Conservation (phyloP, 768 basidiomycete species). For the Multifurca ochricompacta region DNA sequence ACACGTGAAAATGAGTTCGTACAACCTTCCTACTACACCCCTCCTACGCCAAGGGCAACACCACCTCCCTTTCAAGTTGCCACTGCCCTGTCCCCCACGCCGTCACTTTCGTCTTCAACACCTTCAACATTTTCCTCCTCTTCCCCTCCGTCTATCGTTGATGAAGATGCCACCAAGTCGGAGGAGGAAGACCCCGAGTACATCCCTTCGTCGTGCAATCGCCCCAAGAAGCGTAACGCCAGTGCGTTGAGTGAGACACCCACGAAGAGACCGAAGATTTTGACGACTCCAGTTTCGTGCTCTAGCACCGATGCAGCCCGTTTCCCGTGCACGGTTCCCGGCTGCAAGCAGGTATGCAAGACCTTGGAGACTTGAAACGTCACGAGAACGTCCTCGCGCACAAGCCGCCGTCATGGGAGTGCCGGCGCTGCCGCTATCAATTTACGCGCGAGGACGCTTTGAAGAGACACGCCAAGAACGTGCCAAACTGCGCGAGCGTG, state of each 20-base stretch:
- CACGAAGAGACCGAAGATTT: not conserved
- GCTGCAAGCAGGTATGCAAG: conserved; percentile 20
- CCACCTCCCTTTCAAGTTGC: not conserved
- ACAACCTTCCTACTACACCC: not conserved
- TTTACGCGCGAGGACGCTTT: conserved; percentile 21
- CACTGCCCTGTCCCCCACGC: not conserved
- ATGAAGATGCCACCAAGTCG: not conserved
- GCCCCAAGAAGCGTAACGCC: not conserved
- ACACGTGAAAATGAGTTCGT: not conserved
- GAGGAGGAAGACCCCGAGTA: not conserved
- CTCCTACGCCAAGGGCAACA: too few species aligned
- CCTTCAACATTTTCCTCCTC: not conserved
- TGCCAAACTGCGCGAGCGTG: conserved; percentile 2
- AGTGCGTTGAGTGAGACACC: not conserved
- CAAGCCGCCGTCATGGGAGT: conserved; percentile 9
- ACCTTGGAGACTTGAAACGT: conserved; percentile 19
- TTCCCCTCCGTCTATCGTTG: not conserved
- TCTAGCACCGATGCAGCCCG: not conserved
- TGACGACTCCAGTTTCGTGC: not conserved
- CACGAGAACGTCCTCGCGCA: conserved; percentile 17
- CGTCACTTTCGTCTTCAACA: conserved; percentile 2
- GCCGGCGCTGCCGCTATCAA: conserved; percentile 9
- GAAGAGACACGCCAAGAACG: conserved; percentile 18
- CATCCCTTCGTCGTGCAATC: not conserved
- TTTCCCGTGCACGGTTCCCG: conserved; percentile 16